A percentile compares a stretch with the other conserved stretches of the same genome.
These are phyloP conservation scores for Potentilla sterilis DNA, from an alignment of 306 rosid species.

Conservation along the genomic window DNA sequence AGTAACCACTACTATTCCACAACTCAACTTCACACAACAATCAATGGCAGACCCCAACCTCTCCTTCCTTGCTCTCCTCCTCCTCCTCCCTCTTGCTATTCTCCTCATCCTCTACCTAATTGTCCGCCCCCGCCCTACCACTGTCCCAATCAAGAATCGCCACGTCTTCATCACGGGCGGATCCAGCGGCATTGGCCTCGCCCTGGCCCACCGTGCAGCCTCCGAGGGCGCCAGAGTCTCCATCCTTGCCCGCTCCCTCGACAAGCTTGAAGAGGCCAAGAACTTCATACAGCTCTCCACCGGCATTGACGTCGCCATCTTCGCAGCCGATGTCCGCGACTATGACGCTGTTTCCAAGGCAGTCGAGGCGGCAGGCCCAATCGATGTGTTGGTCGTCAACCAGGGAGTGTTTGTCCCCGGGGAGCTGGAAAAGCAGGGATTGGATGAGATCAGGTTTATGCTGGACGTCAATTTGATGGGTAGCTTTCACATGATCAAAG, in stretches of 20 bases:
- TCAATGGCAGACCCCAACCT: slow-evolving; percentile 52
- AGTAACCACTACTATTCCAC: background rate
- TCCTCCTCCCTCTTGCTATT: slow-evolving; percentile 40
- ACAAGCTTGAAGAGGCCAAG: slow-evolving; percentile 69
- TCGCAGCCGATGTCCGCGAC: slow-evolving; percentile 76
- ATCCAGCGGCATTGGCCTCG: slow-evolving; percentile 95
- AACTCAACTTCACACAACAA: background rate
- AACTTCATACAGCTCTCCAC: slow-evolving; percentile 54
- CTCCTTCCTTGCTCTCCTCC: slow-evolving; percentile 38
- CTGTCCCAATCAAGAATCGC: slow-evolving; percentile 70
- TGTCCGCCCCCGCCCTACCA: slow-evolving; percentile 64
- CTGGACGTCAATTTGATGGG: slow-evolving; percentile 83
- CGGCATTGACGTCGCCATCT: slow-evolving; percentile 62
- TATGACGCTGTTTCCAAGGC: slow-evolving; percentile 55
- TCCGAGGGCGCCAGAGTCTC: slow-evolving; percentile 81
- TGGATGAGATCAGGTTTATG: slow-evolving; percentile 76
- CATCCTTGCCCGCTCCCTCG: slow-evolving; percentile 66
- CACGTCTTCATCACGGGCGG: slow-evolving; percentile 96
- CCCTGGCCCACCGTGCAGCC: slow-evolving; percentile 82
- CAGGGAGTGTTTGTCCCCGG: slow-evolving; percentile 72
- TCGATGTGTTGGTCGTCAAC: slow-evolving; percentile 71
- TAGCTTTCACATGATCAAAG: slow-evolving; percentile 70
- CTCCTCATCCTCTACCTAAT: slow-evolving; percentile 50
- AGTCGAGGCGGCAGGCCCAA: slow-evolving; percentile 63
- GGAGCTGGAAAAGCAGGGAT: slow-evolving; percentile 68